Percentiles rank a stretch among this genome's conserved stretches.
Conservation (phyloP, 2,329 filamentous ascomycete genomes). For the Coniochaeta sp. region DNA sequence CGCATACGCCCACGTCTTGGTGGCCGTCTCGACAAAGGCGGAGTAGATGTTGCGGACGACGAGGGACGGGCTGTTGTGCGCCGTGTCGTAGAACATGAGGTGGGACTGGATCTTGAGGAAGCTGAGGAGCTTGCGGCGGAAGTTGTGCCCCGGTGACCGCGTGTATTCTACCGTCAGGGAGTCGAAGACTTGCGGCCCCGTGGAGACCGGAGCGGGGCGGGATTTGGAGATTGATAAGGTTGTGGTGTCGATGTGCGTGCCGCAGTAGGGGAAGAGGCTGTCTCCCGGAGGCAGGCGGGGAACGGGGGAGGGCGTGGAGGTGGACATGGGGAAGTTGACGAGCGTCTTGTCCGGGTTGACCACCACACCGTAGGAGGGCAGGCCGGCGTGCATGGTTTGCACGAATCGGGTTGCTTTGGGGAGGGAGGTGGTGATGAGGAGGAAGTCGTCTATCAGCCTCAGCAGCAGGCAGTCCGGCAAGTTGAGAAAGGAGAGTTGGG, state of each 20-base stretch:
- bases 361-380: conserved; percentile 71
- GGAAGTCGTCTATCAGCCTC: conserved; percentile 85
- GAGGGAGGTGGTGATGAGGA: conserved; percentile 71
- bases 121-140: conserved; percentile 71
- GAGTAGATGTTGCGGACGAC: conserved; percentile 69
- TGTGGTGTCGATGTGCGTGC: conserved; percentile 64
- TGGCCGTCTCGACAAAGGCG: conserved; percentile 71
- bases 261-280: conserved; percentile 91
- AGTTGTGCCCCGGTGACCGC: conserved; percentile 65
- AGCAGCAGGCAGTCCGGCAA: conserved; percentile 59
- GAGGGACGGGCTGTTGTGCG: conserved; percentile 63
- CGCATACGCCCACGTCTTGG: conserved; percentile 61
- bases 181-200: conserved; percentile 48
- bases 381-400: conserved; percentile 69
- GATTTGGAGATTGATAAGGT: conserved; percentile 72
- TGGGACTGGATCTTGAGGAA: conserved; percentile 81
- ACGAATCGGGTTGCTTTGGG: conserved; percentile 66
- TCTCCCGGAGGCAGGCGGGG: no score
- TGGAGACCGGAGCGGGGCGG: conserved; percentile 31
- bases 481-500: conserved; percentile 40
- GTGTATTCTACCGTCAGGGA: conserved; percentile 74
- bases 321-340: conserved; percentile 67
- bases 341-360: conserved; percentile 76
- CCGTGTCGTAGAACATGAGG: conserved; percentile 74
- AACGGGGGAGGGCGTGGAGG: no score